Base-by-base conservation (phyloP, 306 rosid genomes). In the Ammopiptanthus mongolicus region DNA sequence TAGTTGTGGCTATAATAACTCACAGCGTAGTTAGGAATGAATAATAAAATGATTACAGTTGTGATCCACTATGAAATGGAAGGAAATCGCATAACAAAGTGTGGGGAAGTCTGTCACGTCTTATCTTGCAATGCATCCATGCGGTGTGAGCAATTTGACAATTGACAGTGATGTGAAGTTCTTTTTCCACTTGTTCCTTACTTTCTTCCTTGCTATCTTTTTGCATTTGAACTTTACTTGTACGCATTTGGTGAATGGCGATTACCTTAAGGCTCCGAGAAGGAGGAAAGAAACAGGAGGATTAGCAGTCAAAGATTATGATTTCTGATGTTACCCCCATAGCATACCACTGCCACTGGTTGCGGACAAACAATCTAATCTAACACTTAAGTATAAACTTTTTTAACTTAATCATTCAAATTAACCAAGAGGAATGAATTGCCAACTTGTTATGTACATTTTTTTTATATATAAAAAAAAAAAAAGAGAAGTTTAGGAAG, bases 21-120 rank as follows among this genome's bases (percentile, higher is more conserved):
- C n/a, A n/a, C n/a, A n/a, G n/a, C n/a, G n/a, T n/a, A n/a, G n/a
- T n/a, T n/a, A n/a, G n/a, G n/a, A 25, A 25, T 25, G 28, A 25
- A 34, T 39, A 25, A 34, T 39, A 65, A 73, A 21, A 47, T 58
- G 58, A 58, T 23, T 51, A 48, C 41, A 58, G 55, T 37, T 57
- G 75, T 73, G 56, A 5, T 73, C 84, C 84, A 80, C 76, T 74
- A 3, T 18, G 50, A 74, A 65, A 48, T 73, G 37, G 25, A 60
- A 34, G 66, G 56, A 31, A 59, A 51, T 51, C 53, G 41, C 37
- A 15, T 34, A 70, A 60, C 5, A 41, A 25, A 8, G 53, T 71
- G 42, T 58, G 77, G 68, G 64, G 1, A 36, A 65, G 22, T 34
- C 14, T 14, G 33, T 60, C 61, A 46, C 53, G 36, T 51, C 56